phyloP scores from a whole-genome alignment of 2,329 filamentous ascomycete species.

The Penicillium sclerotiorum region DNA sequence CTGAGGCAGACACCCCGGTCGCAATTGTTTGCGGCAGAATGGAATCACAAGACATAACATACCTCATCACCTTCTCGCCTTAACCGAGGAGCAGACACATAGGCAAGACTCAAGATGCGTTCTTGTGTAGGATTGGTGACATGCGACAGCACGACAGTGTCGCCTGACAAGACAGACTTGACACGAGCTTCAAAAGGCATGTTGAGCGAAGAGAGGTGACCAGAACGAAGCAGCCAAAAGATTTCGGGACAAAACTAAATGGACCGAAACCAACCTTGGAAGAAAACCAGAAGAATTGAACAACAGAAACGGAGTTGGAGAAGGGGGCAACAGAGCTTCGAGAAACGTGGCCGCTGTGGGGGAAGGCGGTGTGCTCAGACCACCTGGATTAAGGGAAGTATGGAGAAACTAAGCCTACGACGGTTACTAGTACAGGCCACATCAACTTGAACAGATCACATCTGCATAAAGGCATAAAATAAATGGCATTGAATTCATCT shows the following conservation, averaged over 20 bases:
- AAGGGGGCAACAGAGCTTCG: slow-evolving; percentile 15
- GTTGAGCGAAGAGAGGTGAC: slow-evolving; percentile 23
- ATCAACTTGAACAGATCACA: too few relatives aligned
- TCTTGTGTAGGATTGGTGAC: slow-evolving; percentile 80
- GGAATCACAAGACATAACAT: slow-evolving; percentile 23
- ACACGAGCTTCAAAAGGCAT: slow-evolving; percentile 66
- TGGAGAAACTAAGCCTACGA: background rate
- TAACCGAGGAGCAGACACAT: slow-evolving; percentile 84
- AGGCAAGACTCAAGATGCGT: slow-evolving; percentile 85
- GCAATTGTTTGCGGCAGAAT: background rate
- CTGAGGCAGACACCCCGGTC: background rate
- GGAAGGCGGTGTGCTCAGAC: slow-evolving; percentile 31
- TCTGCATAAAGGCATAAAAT: too few relatives aligned
- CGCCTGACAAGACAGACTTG: slow-evolving; percentile 92
- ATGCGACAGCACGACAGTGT: slow-evolving; percentile 83
- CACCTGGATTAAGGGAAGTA: background rate
- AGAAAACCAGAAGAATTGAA: slow-evolving; percentile 8
- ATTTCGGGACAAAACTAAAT: too few relatives aligned
- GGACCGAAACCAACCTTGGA: slow-evolving; percentile 10
- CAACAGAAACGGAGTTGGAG: slow-evolving; percentile 12
- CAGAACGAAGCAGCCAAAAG: too few relatives aligned
- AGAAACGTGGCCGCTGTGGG: slow-evolving; percentile 35
- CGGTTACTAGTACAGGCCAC: too few relatives aligned
- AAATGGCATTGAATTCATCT: slow-evolving; percentile 23
- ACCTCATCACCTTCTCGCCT: slow-evolving; percentile 87